phyloP scores from a whole-genome alignment of 305 asterid species.

The Galium porrigens region DNA sequence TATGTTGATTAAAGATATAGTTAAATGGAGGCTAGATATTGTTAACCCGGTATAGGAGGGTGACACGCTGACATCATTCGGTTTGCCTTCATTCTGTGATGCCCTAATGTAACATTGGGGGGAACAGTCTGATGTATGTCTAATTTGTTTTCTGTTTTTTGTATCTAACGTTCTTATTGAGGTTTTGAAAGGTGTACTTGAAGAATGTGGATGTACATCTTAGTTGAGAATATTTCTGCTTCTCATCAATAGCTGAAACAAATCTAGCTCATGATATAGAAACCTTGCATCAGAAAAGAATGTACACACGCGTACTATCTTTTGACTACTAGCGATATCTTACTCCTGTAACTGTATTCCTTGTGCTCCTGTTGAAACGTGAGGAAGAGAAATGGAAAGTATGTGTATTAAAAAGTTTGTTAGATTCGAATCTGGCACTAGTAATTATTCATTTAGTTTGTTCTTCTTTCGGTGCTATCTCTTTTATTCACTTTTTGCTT shows the following conservation, averaged over 20 bases:
- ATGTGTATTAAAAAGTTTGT: neutral
- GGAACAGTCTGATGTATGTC: neutral
- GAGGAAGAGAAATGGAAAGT: neutral
- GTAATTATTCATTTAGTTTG: neutral
- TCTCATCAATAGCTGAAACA: neutral
- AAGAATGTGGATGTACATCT: neutral
- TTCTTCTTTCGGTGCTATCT: neutral
- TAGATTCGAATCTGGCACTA: neutral
- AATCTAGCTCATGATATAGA: neutral
- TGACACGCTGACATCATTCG: neutral
- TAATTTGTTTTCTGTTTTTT: no score
- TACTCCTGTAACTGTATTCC: neutral
- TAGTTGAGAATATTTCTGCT: neutral
- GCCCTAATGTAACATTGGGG: neutral
- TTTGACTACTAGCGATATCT: neutral
- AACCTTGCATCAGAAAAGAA: slow-evolving; percentile 3
- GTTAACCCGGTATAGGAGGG: neutral
- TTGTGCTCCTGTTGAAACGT: neutral
- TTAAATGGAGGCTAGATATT: neutral
- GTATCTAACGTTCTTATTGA: neutral
- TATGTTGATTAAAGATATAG: neutral
- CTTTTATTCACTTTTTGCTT: neutral
- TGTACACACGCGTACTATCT: neutral
- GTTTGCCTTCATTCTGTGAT: neutral
- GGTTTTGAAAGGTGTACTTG: neutral